Evolutionary conservation across 192 early-diverging fungal genomes (phyloP).

Genomic region (Rhizoclosmatium sp.): DNA sequence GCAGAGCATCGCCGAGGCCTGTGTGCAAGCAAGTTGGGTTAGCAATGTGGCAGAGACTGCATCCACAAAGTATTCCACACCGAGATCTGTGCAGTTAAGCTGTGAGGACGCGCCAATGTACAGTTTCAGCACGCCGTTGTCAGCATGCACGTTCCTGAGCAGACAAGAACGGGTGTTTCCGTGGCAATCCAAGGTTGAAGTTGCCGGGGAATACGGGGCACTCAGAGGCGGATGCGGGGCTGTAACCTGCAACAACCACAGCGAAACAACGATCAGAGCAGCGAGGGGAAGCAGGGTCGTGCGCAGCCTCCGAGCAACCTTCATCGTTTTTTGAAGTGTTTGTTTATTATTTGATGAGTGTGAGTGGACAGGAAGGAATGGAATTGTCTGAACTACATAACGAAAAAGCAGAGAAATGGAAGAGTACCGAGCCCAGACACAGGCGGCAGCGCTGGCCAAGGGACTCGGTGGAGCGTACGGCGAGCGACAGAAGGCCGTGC

Average conservation of each 20-base stretch:
- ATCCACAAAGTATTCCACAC: neutral
- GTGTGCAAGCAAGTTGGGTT: neutral
- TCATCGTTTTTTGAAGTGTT: neutral
- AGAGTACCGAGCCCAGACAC: neutral
- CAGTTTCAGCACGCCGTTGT: neutral
- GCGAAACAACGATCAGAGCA: neutral
- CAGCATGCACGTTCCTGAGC: neutral
- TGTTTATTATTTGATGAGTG: too few relatives aligned
- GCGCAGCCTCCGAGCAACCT: neutral
- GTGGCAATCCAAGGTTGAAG: conserved; percentile 12
- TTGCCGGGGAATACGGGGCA: neutral
- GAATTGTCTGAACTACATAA: too few relatives aligned
- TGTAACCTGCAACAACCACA: neutral
- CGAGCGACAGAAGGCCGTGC: neutral
- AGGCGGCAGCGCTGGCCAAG: conserved; percentile 4
- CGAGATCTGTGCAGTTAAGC: neutral
- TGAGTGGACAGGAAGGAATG: too few relatives aligned
- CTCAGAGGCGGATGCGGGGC: neutral
- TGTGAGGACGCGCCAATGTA: neutral
- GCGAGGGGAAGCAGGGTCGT: neutral
- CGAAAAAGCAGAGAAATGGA: neutral
- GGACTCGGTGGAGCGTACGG: neutral
- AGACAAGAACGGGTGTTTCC: neutral
- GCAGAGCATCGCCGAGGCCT: neutral
- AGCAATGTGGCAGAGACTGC: neutral